Evolutionary conservation across 2,329 filamentous ascomycete species (phyloP).

Genomic region (Sporothrix mexicana): DNA sequence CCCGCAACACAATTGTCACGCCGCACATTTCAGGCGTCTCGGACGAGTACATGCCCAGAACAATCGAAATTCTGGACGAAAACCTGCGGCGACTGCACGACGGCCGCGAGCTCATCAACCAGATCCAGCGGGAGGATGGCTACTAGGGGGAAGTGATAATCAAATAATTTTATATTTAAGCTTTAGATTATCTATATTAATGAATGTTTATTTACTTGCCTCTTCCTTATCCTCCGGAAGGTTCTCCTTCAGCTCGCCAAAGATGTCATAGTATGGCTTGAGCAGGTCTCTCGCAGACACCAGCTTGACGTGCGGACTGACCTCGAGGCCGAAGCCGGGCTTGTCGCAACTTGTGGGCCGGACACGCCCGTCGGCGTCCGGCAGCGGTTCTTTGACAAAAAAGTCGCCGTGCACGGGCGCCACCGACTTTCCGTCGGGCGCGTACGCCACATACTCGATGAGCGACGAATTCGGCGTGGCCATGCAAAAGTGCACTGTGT

Average conservation of each 20-base stretch:
- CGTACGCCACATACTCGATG: conserved; percentile 95
- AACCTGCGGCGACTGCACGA: conserved; percentile 45
- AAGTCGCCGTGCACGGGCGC: conserved; percentile 90
- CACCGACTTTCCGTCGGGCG: conserved; percentile 86
- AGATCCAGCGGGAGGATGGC: conserved; percentile 34
- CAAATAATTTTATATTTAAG: no score
- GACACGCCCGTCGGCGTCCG: conserved; percentile 74
- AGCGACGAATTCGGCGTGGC: conserved; percentile 92
- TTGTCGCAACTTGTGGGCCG: conserved; percentile 80
- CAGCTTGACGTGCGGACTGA: conserved; percentile 83
- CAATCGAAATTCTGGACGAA: conserved; percentile 50
- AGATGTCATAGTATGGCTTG: conserved; percentile 54
- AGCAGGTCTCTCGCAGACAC: conserved; percentile 77
- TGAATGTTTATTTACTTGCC: not conserved
- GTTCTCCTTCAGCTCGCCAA: conserved; percentile 30
- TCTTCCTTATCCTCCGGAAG: not conserved
- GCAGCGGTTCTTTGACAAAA: conserved; percentile 89
- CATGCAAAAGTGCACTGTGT: conserved; percentile 95
- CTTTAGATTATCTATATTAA: not conserved
- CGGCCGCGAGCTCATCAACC: conserved; percentile 34
- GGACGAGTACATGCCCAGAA: conserved; percentile 48
- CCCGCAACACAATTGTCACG: conserved; percentile 70
- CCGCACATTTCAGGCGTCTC: conserved; percentile 55
- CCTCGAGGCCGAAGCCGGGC: conserved; percentile 86
- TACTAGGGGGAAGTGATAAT: conserved; percentile 28